These are phyloP conservation scores for Daldinia caldariorum DNA, from an alignment of 495 filamentous ascomycete genomes.

Conservation along the genomic window DNA sequence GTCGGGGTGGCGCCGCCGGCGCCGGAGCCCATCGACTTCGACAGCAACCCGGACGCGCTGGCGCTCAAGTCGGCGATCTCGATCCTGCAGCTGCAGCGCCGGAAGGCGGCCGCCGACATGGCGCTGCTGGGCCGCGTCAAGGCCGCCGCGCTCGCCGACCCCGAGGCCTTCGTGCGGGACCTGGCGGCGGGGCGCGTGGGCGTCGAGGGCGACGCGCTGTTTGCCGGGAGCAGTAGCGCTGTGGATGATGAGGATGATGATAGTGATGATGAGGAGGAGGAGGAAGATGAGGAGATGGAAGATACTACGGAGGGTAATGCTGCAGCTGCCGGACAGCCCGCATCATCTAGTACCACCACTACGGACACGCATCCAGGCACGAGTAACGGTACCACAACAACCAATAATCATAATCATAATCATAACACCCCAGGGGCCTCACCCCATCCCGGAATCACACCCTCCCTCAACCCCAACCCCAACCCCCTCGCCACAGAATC, in stretches of 20 bases:
- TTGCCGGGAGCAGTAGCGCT: slow-evolving; percentile 40
- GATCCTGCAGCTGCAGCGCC: slow-evolving; percentile 83
- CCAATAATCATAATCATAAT: too few species aligned
- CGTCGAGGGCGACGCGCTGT: slow-evolving; percentile 50
- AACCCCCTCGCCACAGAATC: slow-evolving; percentile 1
- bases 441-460: too few species aligned
- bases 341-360: not conserved
- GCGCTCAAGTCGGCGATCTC: slow-evolving; percentile 82
- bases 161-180: slow-evolving; percentile 72
- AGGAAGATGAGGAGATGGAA: slow-evolving; percentile 30
- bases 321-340: not conserved
- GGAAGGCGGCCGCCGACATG: slow-evolving; percentile 77
- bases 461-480: not conserved
- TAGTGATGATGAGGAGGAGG: slow-evolving; percentile 10
- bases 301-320: slow-evolving; percentile 7
- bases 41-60: slow-evolving; percentile 83
- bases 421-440: too few species aligned
- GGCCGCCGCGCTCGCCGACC: slow-evolving; percentile 70
- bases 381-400: not conserved
- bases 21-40: slow-evolving; percentile 75
- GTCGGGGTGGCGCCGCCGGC: slow-evolving; percentile 59
- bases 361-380: not conserved
- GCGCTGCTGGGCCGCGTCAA: slow-evolving; percentile 70
- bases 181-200: slow-evolving; percentile 63
- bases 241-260: not conserved